Evolutionary conservation across 805 yeast species (phyloP).

Genomic region (Ogataea wickerhamii): DNA sequence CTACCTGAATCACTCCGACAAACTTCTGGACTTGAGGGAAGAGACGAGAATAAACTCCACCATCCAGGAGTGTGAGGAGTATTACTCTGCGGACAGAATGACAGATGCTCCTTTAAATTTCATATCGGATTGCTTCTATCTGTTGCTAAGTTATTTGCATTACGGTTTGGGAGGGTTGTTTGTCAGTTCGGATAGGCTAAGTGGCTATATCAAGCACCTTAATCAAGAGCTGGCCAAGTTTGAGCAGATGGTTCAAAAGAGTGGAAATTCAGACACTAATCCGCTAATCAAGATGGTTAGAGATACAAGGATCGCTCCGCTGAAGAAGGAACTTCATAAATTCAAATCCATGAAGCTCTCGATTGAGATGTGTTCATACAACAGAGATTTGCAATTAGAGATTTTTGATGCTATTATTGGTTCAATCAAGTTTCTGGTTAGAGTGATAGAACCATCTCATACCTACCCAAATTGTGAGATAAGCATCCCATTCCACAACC

Average conservation of each 20-base stretch:
- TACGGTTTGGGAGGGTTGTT: slow-evolving; percentile 85
- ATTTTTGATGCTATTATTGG: slow-evolving; percentile 78
- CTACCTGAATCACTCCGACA: slow-evolving; percentile 52
- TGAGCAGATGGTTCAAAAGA: slow-evolving; percentile 34
- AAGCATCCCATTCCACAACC: slow-evolving; percentile 54
- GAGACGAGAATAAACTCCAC: slow-evolving; percentile 85
- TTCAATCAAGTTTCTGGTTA: slow-evolving; percentile 63
- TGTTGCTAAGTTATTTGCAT: slow-evolving; percentile 74
- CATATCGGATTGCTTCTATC: slow-evolving; percentile 85
- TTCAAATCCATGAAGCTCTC: slow-evolving; percentile 50
- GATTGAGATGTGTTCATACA: slow-evolving; percentile 57
- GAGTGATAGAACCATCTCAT: slow-evolving; percentile 71
- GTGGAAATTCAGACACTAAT: slow-evolving; percentile 17
- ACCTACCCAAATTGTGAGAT: slow-evolving; percentile 52
- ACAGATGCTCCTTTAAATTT: slow-evolving; percentile 54
- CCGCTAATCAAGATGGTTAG: slow-evolving; percentile 29
- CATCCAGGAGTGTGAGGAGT: slow-evolving; percentile 60
- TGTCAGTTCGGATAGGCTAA: slow-evolving; percentile 52
- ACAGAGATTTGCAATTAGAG: slow-evolving; percentile 56
- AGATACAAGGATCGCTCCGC: slow-evolving; percentile 27
- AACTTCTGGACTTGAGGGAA: slow-evolving; percentile 62
- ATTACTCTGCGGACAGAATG: slow-evolving; percentile 36
- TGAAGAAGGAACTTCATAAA: slow-evolving; percentile 33
- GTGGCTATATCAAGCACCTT: slow-evolving; percentile 44
- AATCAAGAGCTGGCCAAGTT: slow-evolving; percentile 53